Conservation (phyloP, 345 rosid species). For the Moricandia arvensis region DNA sequence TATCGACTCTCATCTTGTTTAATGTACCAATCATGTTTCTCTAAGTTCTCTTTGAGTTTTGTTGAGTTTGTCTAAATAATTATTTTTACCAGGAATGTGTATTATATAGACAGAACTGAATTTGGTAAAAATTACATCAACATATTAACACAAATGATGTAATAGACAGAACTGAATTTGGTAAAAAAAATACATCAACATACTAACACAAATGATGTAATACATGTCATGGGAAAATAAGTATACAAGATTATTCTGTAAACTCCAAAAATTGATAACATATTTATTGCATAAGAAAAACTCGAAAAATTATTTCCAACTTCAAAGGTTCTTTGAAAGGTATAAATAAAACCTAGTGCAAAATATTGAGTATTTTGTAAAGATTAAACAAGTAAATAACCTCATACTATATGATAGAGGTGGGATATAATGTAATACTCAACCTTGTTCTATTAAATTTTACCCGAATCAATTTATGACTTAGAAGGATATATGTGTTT, state of each 20-base stretch:
- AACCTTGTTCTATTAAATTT: neutral
- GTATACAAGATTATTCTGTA: neutral
- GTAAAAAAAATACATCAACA: neutral
- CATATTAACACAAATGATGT: neutral
- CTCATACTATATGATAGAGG: neutral
- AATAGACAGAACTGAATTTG: neutral
- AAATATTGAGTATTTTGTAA: neutral
- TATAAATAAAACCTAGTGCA: neutral
- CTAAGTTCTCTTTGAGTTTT: no score
- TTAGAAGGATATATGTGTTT: slow-evolving; percentile 20
- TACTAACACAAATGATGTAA: neutral
- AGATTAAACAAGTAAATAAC: neutral
- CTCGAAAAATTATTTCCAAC: neutral
- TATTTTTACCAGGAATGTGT: no score
- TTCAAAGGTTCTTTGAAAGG: neutral
- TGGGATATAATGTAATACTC: no score
- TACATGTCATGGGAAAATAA: neutral
- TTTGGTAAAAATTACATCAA: neutral
- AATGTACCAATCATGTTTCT: no score
- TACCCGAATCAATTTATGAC: neutral
- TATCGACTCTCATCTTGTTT: no score
- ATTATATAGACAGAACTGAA: no score
- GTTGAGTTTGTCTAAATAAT: no score
- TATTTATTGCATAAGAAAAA: neutral
- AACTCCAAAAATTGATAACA: neutral